Percentiles rank a stretch among this genome's conserved stretches.
phyloP scores from a whole-genome alignment of 1,284 basidiomycete species.

The Ceratobasidium sp. region DNA sequence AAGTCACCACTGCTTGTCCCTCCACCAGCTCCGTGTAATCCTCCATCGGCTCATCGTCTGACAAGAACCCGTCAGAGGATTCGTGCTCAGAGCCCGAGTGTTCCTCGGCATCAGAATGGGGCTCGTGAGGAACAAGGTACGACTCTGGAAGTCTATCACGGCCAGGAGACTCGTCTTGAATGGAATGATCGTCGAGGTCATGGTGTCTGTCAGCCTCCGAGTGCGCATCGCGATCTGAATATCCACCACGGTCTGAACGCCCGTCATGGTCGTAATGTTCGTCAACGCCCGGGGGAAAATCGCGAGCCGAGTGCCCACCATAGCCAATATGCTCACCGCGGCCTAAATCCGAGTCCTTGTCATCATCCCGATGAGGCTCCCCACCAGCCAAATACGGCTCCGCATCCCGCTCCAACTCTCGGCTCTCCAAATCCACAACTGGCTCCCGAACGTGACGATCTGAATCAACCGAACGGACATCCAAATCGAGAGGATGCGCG shows the following conservation, averaged over 20 bases:
- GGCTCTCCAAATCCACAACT: neutral
- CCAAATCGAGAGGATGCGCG: constrained; percentile 23
- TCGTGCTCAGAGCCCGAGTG: neutral
- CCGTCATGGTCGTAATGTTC: no score
- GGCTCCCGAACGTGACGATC: neutral
- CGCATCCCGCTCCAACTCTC: neutral
- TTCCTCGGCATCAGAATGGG: neutral
- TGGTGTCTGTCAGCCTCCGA: no score
- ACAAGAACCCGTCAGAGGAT: neutral
- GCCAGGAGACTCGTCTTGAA: neutral
- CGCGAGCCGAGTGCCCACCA: no score
- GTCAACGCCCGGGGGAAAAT: no score
- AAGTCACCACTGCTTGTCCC: neutral
- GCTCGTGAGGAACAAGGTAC: neutral
- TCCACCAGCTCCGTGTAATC: constrained; percentile 15
- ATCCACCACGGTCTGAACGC: no score
- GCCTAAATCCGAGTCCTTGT: no score
- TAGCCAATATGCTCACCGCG: no score
- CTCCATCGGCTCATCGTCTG: neutral
- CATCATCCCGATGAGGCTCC: neutral
- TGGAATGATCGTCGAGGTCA: no score
- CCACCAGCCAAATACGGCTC: neutral
- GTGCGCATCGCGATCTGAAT: no score
- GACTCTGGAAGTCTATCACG: neutral
- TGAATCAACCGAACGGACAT: neutral